Evolutionary conservation across 306 rosid genomes (phyloP), one percentile per base, ranked within the genome.

Genomic region (Quercus dentata): DNA sequence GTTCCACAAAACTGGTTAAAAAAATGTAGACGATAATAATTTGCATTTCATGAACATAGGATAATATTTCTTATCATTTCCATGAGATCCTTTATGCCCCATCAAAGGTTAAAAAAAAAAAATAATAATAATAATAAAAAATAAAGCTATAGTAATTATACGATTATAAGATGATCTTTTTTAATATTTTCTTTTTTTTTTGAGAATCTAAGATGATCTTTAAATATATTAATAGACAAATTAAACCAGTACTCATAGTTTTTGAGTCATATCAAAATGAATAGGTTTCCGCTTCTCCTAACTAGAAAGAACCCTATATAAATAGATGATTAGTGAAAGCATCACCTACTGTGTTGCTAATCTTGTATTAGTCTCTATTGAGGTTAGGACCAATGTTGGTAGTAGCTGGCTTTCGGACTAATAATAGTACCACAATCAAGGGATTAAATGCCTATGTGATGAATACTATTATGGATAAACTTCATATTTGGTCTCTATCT

Each of bases 201-300:
- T 5, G 41, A 38, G 46, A 38, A 38, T 7, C 11, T 38, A 38
- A 38, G 10, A 38, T 38, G 10, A 38, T 38, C 20, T 25, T 3
- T 73, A 7, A 51, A 44, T 25, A 25, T 56, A 68, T 51, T 73
- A 2, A 14, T 23, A 10, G 4, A 10, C 15, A 10, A 2, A 15
- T 52, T 27, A 71, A 51, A 51, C 8, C 7, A 20, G 17, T 21
- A 33, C 65, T 18, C 25, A 65, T 19, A 51, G 58, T 41, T 57
- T 56, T 78, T 21, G 46, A 61, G 30, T 52, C 72, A 35, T 38
- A 63, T 54, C 56, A 61, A 55, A 69, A n/a, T 28, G 56, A 25
- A 56, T 69, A 69, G 80, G 80, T 84, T 78, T 13, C 51, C 68
- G 38, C 28, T 21, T 69, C 79, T 81, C 88, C 83, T 68, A 74